A percentile compares a stretch with the other conserved stretches of the same genome.
Evolutionary conservation across 257 asterid genomes (phyloP).

Genomic region (Jasminum sambac): DNA sequence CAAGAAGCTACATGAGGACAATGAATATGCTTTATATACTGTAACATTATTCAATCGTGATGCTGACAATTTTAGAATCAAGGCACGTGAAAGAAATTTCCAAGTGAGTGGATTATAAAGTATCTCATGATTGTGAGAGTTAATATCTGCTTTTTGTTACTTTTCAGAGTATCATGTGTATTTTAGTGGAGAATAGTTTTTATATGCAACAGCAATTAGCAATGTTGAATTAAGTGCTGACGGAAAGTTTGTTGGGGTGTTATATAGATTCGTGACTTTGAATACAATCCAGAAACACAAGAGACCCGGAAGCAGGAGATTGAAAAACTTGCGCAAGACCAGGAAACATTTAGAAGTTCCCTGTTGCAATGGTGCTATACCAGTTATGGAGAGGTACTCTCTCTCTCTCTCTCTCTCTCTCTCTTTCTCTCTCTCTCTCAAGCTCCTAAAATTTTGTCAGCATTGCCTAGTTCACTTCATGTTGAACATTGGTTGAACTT

Average conservation of each 20-base stretch:
- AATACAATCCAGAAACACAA: conserved; percentile 62
- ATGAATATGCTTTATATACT: conserved; percentile 47
- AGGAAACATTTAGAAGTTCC: conserved; percentile 50
- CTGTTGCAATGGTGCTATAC: conserved; percentile 61
- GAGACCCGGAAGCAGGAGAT: conserved; percentile 60
- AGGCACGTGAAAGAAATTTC: conserved; percentile 79
- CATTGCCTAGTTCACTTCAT: neutral
- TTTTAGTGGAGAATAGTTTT: neutral
- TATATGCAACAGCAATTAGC: conserved; percentile 8
- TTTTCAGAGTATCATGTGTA: neutral
- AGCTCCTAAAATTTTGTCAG: conserved; percentile 24
- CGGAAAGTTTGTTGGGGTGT: conserved; percentile 26
- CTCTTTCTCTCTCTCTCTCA: neutral
- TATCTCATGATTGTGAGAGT: conserved; percentile 4
- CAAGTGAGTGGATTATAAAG: conserved; percentile 52
- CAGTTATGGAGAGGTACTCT: conserved; percentile 59
- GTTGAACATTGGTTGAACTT: conserved; percentile 1
- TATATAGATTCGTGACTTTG: conserved; percentile 77
- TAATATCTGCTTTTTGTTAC: neutral
- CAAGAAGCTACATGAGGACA: conserved; percentile 71
- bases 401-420: neutral
- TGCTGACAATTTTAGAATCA: conserved; percentile 83
- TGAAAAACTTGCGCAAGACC: conserved; percentile 53
- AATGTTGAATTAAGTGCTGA: conserved; percentile 15
- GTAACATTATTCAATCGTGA: conserved; percentile 73